A percentile compares a stretch with the other conserved stretches of the same genome.
phyloP scores from a whole-genome alignment of 352 stramenopile species.

The Pythium folliculosum region DNA sequence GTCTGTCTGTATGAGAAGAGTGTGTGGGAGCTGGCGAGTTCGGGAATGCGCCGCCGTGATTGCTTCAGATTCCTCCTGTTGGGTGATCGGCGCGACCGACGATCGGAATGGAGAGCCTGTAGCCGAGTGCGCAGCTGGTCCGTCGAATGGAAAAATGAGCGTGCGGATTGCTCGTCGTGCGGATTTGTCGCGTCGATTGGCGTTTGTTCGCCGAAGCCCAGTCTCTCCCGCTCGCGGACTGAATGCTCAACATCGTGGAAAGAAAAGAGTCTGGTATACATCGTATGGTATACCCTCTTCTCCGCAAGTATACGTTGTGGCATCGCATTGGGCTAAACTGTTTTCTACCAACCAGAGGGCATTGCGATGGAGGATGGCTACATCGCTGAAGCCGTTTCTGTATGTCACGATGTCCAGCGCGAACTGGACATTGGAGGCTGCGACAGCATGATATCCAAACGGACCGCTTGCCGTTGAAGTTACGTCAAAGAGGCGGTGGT shows the following conservation, averaged over 20 bases:
- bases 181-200: slow-evolving; percentile 7
- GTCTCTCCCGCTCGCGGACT: slow-evolving; percentile 5
- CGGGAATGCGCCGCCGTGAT: background rate
- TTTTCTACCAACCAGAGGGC: background rate
- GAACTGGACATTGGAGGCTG: background rate
- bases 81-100: background rate
- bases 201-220: background rate
- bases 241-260: slow-evolving; percentile 1
- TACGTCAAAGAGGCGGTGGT: no score
- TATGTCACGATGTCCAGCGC: no score
- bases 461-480: no score
- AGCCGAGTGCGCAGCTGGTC: background rate
- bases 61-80: background rate
- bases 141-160: background rate
- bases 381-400: background rate
- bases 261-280: slow-evolving; percentile 19
- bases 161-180: background rate
- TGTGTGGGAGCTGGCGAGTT: background rate
- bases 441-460: no score
- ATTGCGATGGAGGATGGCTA: slow-evolving; percentile 7
- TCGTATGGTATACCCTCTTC: background rate
- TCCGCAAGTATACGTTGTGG: background rate
- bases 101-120: background rate
- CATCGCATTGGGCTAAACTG: background rate
- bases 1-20: background rate